Conservation (phyloP, 495 filamentous ascomycete genomes). For the Aspergillus carlsbadensis region DNA sequence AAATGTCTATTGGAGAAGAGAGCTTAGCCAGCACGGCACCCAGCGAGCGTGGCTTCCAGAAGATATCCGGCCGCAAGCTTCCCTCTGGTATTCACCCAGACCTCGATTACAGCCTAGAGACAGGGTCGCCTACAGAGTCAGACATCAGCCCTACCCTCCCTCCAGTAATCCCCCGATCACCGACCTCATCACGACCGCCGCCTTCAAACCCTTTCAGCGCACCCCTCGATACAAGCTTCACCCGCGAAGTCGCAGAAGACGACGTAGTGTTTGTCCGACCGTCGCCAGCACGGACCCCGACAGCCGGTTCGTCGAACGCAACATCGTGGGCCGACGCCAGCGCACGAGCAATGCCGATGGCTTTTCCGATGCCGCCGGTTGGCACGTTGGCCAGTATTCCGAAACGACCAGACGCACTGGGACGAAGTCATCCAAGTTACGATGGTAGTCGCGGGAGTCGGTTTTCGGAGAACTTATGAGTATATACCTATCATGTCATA, state of each 20-base stretch:
- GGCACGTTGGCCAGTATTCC: slow-evolving; percentile 25
- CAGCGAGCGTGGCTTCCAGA: slow-evolving; percentile 57
- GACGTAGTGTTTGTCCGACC: slow-evolving; percentile 40
- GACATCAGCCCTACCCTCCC: slow-evolving; percentile 25
- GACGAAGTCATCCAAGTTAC: slow-evolving; percentile 52
- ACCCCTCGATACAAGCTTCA: slow-evolving; percentile 38
- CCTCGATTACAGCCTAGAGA: slow-evolving; percentile 56
- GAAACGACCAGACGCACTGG: slow-evolving; percentile 43
- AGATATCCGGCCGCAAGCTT: slow-evolving; percentile 71
- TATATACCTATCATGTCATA: slow-evolving; percentile 12
- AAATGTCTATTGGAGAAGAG: slow-evolving; percentile 43
- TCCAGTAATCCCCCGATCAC: slow-evolving; percentile 26
- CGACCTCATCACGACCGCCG: slow-evolving; percentile 28
- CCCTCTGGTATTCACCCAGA: slow-evolving; percentile 63
- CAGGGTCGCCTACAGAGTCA: slow-evolving; percentile 22
- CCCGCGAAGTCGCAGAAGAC: slow-evolving; percentile 35
- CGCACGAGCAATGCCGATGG: slow-evolving; percentile 12
- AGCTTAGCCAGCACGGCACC: slow-evolving; percentile 33
- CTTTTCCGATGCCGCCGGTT: slow-evolving; percentile 21
- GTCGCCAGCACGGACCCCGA: slow-evolving; percentile 49
- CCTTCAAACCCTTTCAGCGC: slow-evolving; percentile 35
- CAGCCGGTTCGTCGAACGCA: slow-evolving; percentile 40
- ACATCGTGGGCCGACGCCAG: slow-evolving; percentile 20
- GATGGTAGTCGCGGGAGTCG: slow-evolving; percentile 57
- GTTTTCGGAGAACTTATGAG: slow-evolving; percentile 50